Evolutionary conservation across 2,329 filamentous ascomycete genomes (phyloP), one percentile per base, ranked within the genome.

Genomic region (Stachybotrys chartarum): DNA sequence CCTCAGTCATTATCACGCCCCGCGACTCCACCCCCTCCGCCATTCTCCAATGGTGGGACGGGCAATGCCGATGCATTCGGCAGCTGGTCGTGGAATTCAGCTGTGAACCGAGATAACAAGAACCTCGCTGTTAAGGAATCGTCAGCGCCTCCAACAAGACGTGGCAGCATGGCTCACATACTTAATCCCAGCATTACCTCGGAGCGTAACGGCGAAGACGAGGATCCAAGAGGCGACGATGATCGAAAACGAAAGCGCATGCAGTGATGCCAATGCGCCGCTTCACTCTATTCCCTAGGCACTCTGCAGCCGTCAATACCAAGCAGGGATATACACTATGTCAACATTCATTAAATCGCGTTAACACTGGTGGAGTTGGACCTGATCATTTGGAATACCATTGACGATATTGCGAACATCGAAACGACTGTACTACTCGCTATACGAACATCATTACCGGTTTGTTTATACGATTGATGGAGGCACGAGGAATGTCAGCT

Each of bases 221-320:
- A 80, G 50, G 79, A 81, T 48, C 72, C 72, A 0, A 71, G 80
- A 35, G 80, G 78, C 24, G 80, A 84, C 24, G 80, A 83, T 11
- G 81, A 83, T 60, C 74, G 81, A 49, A 87, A 87, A 67, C 76
- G 84, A 56, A 86, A 86, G 68, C 76, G 84, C 54, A 70, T 85
- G 61, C 75, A 79, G 61, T 83, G 61, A 65, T 42, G 35, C 35
- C 35, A 10, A 42, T 10, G 8, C 14, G 10, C 10, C 8, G 35
- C 35, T 42, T 10, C 8, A 42, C 10, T 42, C 35, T 10, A 10
- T 42, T 10, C 35, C 14, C 10, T 14, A 14, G 35, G 14, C 14
- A 42, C 14, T 42, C 10, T 14, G 14, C 14, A 42, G 35, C 14
- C 10, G 35, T 14, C 35, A 14, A 42, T 5, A 42, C 35, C 10